Evolutionary conservation across 108 stramenopile species (phyloP).

Genomic region (Pseudonitzschia multiseries): DNA sequence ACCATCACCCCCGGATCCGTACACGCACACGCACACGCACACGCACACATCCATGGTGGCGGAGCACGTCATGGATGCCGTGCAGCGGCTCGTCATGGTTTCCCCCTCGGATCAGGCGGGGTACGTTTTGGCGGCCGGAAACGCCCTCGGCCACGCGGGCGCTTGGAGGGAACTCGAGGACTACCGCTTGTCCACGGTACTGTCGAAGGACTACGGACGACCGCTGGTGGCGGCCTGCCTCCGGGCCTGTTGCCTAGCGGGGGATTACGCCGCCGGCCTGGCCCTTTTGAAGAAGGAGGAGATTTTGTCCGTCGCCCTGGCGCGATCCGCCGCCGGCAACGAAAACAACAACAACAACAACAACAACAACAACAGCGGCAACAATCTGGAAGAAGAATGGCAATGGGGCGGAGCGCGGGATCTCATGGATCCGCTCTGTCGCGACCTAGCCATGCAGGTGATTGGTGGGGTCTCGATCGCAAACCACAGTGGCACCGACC

Average conservation of each 20-base stretch:
- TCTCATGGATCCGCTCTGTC: slow-evolving; percentile 52
- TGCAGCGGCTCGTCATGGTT: slow-evolving; percentile 68
- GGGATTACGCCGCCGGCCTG: slow-evolving; percentile 45
- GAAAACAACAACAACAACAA: no score
- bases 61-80: slow-evolving; percentile 68
- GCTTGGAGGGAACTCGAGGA: slow-evolving; percentile 60
- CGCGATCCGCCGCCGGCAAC: neutral
- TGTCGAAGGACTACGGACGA: slow-evolving; percentile 33
- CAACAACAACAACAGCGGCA: no score
- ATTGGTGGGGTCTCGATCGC: slow-evolving; percentile 19
- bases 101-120: slow-evolving; percentile 61
- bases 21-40: neutral
- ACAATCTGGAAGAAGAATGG: slow-evolving; percentile 30
- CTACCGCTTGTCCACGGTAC: slow-evolving; percentile 44
- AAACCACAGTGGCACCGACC: no score
- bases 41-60: slow-evolving; percentile 23
- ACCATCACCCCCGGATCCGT: no score
- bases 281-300: slow-evolving; percentile 35
- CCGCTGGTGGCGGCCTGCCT: slow-evolving; percentile 64
- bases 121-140: slow-evolving; percentile 80
- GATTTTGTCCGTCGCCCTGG: neutral
- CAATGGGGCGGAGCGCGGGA: slow-evolving; percentile 76
- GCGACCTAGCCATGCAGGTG: slow-evolving; percentile 68
- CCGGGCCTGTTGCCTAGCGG: slow-evolving; percentile 61
- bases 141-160: slow-evolving; percentile 74